These are phyloP conservation scores for Rhizophagus sp. DNA, from an alignment of 192 early-diverging fungal genomes.

Conservation along the genomic window DNA sequence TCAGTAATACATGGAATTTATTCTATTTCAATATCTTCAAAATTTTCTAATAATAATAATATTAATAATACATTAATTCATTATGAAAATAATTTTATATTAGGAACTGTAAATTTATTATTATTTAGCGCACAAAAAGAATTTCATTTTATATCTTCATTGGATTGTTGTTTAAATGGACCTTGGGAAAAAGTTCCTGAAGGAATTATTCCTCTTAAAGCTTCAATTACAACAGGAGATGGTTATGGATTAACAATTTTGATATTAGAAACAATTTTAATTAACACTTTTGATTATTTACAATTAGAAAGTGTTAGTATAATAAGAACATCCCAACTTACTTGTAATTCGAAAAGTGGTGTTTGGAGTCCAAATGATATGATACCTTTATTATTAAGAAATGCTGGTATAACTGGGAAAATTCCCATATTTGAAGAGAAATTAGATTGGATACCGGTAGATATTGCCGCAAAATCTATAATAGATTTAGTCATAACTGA, in stretches of 20 bases:
- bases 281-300: conserved; percentile 16
- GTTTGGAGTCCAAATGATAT: conserved; percentile 6
- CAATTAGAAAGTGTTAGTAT: background rate
- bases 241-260: background rate
- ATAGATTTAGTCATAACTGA: background rate
- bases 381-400: conserved; percentile 11
- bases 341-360: background rate
- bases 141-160: conserved; percentile 11
- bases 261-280: background rate
- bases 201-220: conserved; percentile 8
- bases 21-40: no score
- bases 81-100: background rate
- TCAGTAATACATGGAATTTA: background rate
- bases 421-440: background rate
- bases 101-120: conserved; percentile 18
- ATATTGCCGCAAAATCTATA: conserved; percentile 12
- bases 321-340: background rate
- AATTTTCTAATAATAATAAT: background rate
- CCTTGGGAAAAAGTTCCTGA: conserved; percentile 11
- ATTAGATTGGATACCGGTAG: conserved; percentile 13
- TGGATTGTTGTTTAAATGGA: conserved; percentile 3
- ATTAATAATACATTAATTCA: background rate
- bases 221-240: background rate
- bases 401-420: background rate
- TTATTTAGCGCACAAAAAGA: conserved; percentile 14